A percentile compares a stretch with the other conserved stretches of the same genome.
These are phyloP conservation scores for Fraxinus sp. DNA, from an alignment of 305 asterid species.

Conservation along the genomic window DNA sequence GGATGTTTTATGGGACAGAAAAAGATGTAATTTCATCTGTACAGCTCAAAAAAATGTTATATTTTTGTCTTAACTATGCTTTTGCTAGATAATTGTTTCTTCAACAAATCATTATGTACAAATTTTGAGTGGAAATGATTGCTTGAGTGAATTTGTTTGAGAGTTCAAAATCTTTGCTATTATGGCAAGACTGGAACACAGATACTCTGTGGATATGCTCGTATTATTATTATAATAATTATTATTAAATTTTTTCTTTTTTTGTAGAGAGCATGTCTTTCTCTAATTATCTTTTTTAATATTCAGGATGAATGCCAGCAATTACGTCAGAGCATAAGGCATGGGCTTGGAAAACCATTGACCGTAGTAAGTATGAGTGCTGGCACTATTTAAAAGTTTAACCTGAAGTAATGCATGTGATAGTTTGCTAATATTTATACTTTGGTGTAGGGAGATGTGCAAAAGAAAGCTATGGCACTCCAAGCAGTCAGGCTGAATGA, in stretches of 20 bases:
- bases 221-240: not conserved
- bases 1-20: constrained; percentile 2
- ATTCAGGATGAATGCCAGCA: constrained; percentile 81
- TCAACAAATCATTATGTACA: not conserved
- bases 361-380: constrained; percentile 68
- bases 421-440: constrained; percentile 20
- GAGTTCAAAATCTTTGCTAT: not conserved
- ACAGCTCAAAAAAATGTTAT: not conserved
- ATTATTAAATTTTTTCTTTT: not conserved
- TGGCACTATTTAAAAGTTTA: constrained; percentile 16
- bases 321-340: constrained; percentile 77
- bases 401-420: constrained; percentile 15
- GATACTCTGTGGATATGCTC: not conserved
- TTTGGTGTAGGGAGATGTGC: constrained; percentile 68
- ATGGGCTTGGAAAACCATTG: constrained; percentile 67
- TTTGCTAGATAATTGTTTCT: not conserved
- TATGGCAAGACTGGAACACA: not conserved
- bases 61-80: not conserved
- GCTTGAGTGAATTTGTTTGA: not conserved
- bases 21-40: not conserved
- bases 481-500: constrained; percentile 62
- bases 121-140: not conserved
- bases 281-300: constrained; percentile 21
- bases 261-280: constrained; percentile 1
- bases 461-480: constrained; percentile 70